Evolutionary conservation across 768 basidiomycete genomes (phyloP), one percentile per base, ranked within the genome.

Genomic region (Filobasidium wieringae): DNA sequence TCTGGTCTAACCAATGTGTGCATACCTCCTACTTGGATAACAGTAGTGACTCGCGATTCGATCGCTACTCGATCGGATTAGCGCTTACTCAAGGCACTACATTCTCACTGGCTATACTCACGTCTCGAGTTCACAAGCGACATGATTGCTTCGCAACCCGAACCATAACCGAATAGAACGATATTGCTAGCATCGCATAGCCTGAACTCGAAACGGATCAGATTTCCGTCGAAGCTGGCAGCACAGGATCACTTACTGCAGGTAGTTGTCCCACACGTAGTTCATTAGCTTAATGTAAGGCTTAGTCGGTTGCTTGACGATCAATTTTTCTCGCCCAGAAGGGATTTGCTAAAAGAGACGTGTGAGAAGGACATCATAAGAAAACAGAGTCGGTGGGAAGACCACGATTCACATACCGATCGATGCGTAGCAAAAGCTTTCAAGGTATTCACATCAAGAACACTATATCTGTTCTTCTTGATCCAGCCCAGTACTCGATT

Each of bases 241-340:
- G 55, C 33, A n/a, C 30, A 37, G 40, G 49, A 5, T 58, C 43
- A 71, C 86, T 59, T 65, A 95, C 92, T 86, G 83, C 61, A 97
- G 78, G 67, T 91, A 92, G 67, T 96, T 93, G 72, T 97, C 93
- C 95, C 95, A 99, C 11, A 97, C 72, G 70, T 96, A 93, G 3
- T 79, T 78, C 58, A 93, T 70, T 24, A 92, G 74, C 29, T 86
- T 81, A 51, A 24, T 59, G 59, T 62, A 34, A 30, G 50, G 55
- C 53, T 58, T 54, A 22, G 43, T 19, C 12, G 43, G 22, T 14
- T 47, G 43, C 29, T 47, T 47, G 2, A 27, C 29, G 15, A 47
- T 27, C 43, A 19, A 47, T 22, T 47, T 47, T 47, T 47, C 43
- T 22, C n/a, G 14, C 7, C 11, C 14, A 14, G 43, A 12, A 4